Evolutionary conservation across 1,284 basidiomycete genomes (phyloP), one percentile per base, ranked within the genome.

Genomic region (Ceratorhiza oryzae-sativae): DNA sequence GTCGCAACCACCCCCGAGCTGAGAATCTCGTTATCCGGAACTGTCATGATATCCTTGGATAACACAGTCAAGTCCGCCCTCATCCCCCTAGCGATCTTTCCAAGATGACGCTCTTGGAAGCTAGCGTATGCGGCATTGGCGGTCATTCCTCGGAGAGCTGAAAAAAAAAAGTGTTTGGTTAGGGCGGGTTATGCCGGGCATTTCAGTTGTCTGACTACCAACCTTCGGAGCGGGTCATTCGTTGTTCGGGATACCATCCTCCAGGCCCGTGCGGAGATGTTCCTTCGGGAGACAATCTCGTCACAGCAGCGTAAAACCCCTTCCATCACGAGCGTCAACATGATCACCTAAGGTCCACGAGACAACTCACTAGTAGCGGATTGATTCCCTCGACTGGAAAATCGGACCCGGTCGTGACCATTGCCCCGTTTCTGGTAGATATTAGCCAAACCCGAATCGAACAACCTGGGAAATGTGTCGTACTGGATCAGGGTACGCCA

Each of bases 341-440:
- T 12, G 36, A 49, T 9, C 23, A 36, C 3, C 1, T 32, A 39
- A 23, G 2, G 9, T 51, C 32, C 36, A 1, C 3, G 25, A 13
- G 23, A 5, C 3, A 25, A 13, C 53, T n/a, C n/a, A 68, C 65
- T 1, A 90, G 80, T 12, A 93, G 80, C 0, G 92, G 92, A 76
- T 92, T 91, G 67, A 93, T 89, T 18, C 86, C 84, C 80, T 96
- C 94, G 1, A 98, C 90, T 0, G 95, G 95, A 80, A 97, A 97
- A 80, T 97, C 95, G 1, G 93, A 94, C 10, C 95, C 95, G 0
- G 97, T 83, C 0, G 92, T 89, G 1, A 95, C 84, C 12, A 89
- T 78, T 0, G 82, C 82, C 1, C 82, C 83, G 1, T 84, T 81
- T 18, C 83, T 82, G 12, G 78, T 0, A 36, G 12, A 60, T 42